phyloP scores from a whole-genome alignment of 345 rosid species.

The Eucalyptus viminalis region DNA sequence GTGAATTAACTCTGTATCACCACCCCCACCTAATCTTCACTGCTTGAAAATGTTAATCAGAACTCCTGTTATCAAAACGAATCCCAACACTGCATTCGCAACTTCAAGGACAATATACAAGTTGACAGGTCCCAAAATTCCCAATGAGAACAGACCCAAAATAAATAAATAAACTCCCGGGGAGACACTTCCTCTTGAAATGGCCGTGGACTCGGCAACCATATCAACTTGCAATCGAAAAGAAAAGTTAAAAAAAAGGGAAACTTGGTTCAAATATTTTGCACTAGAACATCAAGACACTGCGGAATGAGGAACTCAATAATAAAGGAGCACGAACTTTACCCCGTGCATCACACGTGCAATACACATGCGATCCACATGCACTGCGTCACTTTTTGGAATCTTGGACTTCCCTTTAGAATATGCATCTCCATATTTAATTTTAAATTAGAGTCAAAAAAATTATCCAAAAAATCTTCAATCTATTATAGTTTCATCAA shows the following conservation, averaged over 20 bases:
- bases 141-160: neutral
- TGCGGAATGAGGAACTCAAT: neutral
- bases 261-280: neutral
- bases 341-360: neutral
- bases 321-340: neutral
- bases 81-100: neutral
- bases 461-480: too few species aligned
- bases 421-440: neutral
- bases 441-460: neutral
- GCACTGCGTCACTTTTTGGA: neutral
- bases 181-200: neutral
- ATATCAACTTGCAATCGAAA: neutral
- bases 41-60: neutral
- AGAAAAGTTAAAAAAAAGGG: neutral
- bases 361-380: neutral
- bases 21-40: neutral
- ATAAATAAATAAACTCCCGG: too few species aligned
- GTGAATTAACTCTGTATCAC: neutral
- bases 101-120: neutral
- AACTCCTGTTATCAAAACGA: neutral
- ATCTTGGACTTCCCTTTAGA: neutral
- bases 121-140: neutral
- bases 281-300: neutral
- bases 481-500: too few species aligned
- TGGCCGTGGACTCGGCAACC: neutral